Percentiles rank a stretch among this genome's conserved stretches.
These are phyloP conservation scores for Trichoderma breve DNA, from an alignment of 2,329 filamentous ascomycete genomes.

Conservation along the genomic window DNA sequence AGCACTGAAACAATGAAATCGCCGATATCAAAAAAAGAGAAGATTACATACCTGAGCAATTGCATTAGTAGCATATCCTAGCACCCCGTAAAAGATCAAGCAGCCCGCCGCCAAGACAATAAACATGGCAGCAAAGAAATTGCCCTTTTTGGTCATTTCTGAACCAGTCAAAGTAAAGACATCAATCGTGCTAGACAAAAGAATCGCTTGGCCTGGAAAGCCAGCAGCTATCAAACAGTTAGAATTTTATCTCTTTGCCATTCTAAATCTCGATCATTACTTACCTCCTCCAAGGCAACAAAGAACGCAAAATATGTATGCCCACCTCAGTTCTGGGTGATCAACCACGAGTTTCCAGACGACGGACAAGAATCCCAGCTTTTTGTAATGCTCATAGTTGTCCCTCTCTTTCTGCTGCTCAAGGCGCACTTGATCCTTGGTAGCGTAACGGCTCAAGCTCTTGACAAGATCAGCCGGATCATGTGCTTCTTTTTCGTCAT, in stretches of 20 bases:
- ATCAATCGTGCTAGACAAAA: constrained; percentile 42
- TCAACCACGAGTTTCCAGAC: constrained; percentile 37
- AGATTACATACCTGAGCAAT: constrained; percentile 29
- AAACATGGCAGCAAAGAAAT: constrained; percentile 58
- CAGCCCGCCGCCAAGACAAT: constrained; percentile 47
- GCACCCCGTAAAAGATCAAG: constrained; percentile 43
- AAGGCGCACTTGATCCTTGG: constrained; percentile 32
- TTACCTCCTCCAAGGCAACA: constrained; percentile 31
- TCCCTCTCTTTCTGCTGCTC: constrained; percentile 35
- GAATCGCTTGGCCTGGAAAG: constrained; percentile 44
- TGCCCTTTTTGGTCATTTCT: constrained; percentile 38
- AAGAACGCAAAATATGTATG: constrained; percentile 35
- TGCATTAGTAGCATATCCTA: constrained; percentile 38
- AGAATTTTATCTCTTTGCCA: background rate
- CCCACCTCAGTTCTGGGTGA: constrained; percentile 37
- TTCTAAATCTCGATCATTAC: background rate
- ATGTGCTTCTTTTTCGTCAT: constrained; percentile 19
- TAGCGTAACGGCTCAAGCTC: constrained; percentile 34
- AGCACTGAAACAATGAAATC: background rate
- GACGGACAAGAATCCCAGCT: constrained; percentile 33
- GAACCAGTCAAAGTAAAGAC: constrained; percentile 39
- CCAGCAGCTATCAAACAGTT: constrained; percentile 30
- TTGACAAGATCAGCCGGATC: constrained; percentile 28
- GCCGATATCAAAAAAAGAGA: background rate
- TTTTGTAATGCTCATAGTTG: constrained; percentile 35